Evolutionary conservation across 768 basidiomycete genomes (phyloP).

Genomic region (Suillus hirtellus): DNA sequence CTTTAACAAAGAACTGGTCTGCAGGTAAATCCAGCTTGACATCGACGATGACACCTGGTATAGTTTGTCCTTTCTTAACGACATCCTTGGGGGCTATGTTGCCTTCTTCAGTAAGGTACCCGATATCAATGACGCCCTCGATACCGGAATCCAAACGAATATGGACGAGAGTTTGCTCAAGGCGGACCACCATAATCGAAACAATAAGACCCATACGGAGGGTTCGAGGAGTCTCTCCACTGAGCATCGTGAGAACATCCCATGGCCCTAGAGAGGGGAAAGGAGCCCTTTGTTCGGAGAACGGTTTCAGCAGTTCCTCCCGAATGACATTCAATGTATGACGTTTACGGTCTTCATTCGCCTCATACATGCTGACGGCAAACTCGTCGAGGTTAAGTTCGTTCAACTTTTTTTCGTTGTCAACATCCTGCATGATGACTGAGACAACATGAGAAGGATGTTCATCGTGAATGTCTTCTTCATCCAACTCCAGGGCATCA

Average conservation of each 20-base stretch:
- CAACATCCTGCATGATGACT: slow-evolving; percentile 79
- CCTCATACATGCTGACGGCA: slow-evolving; percentile 85
- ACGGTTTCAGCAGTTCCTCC: slow-evolving; percentile 80
- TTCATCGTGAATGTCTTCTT: slow-evolving; percentile 91
- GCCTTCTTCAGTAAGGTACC: slow-evolving; percentile 55
- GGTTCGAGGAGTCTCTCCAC: slow-evolving; percentile 83
- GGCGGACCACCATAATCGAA: slow-evolving; percentile 66
- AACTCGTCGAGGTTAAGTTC: slow-evolving; percentile 96
- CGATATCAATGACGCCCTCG: slow-evolving; percentile 71
- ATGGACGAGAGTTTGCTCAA: slow-evolving; percentile 48
- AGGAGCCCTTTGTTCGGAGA: slow-evolving; percentile 65
- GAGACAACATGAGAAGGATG: slow-evolving; percentile 90
- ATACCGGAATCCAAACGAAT: slow-evolving; percentile 93
- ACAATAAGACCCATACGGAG: slow-evolving; percentile 80
- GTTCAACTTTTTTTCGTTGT: slow-evolving; percentile 77
- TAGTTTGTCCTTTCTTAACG: slow-evolving; percentile 76
- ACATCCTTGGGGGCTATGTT: slow-evolving; percentile 43
- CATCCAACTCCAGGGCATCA: slow-evolving; percentile 95
- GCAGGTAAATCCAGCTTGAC: slow-evolving; percentile 62
- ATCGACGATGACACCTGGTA: slow-evolving; percentile 77
- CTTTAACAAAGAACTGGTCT: slow-evolving; percentile 66
- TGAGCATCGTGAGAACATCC: slow-evolving; percentile 94
- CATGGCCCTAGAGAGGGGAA: slow-evolving; percentile 68
- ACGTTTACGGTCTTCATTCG: slow-evolving; percentile 83
- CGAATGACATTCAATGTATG: slow-evolving; percentile 88